These are phyloP conservation scores for Polygonum aviculare DNA, from an alignment of 148 eudicot species.

Conservation along the genomic window DNA sequence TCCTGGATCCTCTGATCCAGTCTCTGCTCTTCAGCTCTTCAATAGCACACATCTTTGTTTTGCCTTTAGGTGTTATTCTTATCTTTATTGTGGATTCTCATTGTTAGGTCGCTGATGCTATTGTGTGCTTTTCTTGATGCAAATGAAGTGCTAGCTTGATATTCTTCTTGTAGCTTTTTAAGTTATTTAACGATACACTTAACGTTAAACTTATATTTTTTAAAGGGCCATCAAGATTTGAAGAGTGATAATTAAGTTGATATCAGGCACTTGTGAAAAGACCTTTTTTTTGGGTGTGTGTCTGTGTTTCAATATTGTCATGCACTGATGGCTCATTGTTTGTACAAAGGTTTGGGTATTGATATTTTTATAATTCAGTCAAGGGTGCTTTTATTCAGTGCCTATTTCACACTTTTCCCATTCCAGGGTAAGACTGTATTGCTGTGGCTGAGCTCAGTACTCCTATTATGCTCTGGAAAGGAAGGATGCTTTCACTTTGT, in stretches of 20 bases:
- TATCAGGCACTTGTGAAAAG: background rate
- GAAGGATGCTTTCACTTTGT: constrained; percentile 93
- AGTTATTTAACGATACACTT: background rate
- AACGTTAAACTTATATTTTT: background rate
- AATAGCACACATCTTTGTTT: background rate
- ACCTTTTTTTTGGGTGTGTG: background rate
- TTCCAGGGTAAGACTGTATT: constrained; percentile 56
- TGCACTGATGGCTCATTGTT: constrained; percentile 1
- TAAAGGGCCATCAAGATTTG: background rate
- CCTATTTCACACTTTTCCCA: background rate
- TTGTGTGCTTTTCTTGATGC: background rate
- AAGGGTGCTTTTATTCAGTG: background rate
- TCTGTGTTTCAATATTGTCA: background rate
- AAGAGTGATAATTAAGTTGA: background rate
- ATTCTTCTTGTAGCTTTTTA: background rate
- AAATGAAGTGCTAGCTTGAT: background rate
- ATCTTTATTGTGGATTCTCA: background rate
- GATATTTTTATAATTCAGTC: background rate
- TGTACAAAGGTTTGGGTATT: background rate
- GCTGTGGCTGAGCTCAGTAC: constrained; percentile 69
- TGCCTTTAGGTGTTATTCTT: background rate
- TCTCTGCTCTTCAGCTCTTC: background rate
- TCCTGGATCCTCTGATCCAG: background rate
- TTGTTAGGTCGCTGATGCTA: background rate
- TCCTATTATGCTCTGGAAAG: constrained; percentile 64